These are phyloP conservation scores for Wickerhamiella azyma DNA, from an alignment of 805 yeast genomes.

Conservation along the genomic window DNA sequence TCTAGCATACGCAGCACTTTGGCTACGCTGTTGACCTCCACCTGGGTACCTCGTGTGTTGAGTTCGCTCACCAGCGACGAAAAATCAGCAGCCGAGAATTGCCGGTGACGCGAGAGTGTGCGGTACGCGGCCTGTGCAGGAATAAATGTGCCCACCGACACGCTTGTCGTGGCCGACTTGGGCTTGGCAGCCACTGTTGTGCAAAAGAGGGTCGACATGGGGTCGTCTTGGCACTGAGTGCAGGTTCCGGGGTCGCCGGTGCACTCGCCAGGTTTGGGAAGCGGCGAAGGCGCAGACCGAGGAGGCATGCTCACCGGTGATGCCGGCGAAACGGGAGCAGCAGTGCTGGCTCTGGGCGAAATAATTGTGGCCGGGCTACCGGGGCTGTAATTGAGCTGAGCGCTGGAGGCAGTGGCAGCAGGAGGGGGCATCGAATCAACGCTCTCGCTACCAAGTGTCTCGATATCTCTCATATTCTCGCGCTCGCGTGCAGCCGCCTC, in stretches of 20 bases:
- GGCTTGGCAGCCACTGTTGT: constrained; percentile 55
- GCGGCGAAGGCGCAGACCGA: neutral
- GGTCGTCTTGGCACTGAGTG: constrained; percentile 67
- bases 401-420: constrained; percentile 23
- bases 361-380: neutral
- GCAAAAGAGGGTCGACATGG: constrained; percentile 79
- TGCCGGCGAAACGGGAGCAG: neutral
- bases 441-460: constrained; percentile 17
- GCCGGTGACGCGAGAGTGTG: constrained; percentile 69
- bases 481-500: constrained; percentile 43
- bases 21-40: constrained; percentile 83
- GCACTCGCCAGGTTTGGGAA: constrained; percentile 28
- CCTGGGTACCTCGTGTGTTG: constrained; percentile 74
- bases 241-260: constrained; percentile 87
- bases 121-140: constrained; percentile 87
- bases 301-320: neutral
- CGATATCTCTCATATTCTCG: constrained; percentile 23
- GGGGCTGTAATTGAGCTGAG: constrained; percentile 48
- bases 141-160: constrained; percentile 37
- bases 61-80: constrained; percentile 60
- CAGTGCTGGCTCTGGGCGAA: neutral
- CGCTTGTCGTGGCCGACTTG: constrained; percentile 11
- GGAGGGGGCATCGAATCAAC: constrained; percentile 6
- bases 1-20: constrained; percentile 73
- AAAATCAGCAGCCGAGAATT: constrained; percentile 60